phyloP scores from a whole-genome alignment of 257 asterid genomes.

The Penstemon newberryi region DNA sequence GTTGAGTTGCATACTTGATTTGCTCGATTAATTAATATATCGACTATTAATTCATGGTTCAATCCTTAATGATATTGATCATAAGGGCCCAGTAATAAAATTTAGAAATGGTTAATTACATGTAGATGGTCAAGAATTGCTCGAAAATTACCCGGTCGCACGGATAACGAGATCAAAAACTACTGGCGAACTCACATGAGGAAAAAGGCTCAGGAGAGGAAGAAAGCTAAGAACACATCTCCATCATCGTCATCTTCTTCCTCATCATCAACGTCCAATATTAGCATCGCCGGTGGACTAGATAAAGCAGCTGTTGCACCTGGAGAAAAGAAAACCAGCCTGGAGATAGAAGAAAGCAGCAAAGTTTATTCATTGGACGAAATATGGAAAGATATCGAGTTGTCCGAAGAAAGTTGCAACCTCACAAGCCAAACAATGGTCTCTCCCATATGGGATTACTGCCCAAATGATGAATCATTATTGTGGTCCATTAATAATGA shows the following conservation, averaged over 20 bases:
- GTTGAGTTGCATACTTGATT: background rate
- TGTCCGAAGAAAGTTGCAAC: conserved; percentile 44
- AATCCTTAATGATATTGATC: background rate
- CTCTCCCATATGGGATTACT: conserved; percentile 64
- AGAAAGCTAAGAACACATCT: conserved; percentile 24
- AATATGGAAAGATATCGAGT: conserved; percentile 79
- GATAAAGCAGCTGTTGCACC: background rate
- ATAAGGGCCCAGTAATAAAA: no score
- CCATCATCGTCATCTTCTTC: conserved; percentile 15
- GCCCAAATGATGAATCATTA: conserved; percentile 35
- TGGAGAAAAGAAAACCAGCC: conserved; percentile 24
- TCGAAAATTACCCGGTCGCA: conserved; percentile 83
- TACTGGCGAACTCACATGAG: conserved; percentile 95
- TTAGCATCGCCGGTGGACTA: conserved; percentile 54
- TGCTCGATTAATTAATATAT: background rate
- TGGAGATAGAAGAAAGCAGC: conserved; percentile 36
- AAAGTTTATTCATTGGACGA: conserved; percentile 72
- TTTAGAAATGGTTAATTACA: background rate
- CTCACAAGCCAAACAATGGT: conserved; percentile 38
- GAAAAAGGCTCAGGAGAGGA: conserved; percentile 76
- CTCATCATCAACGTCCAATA: conserved; percentile 44
- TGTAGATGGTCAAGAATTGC: conserved; percentile 95
- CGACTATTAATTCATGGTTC: background rate
- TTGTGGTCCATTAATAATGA: conserved; percentile 57
- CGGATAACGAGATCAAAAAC: conserved; percentile 91